phyloP scores from a whole-genome alignment of 768 basidiomycete genomes.

The Mycena rebaudengoi region DNA sequence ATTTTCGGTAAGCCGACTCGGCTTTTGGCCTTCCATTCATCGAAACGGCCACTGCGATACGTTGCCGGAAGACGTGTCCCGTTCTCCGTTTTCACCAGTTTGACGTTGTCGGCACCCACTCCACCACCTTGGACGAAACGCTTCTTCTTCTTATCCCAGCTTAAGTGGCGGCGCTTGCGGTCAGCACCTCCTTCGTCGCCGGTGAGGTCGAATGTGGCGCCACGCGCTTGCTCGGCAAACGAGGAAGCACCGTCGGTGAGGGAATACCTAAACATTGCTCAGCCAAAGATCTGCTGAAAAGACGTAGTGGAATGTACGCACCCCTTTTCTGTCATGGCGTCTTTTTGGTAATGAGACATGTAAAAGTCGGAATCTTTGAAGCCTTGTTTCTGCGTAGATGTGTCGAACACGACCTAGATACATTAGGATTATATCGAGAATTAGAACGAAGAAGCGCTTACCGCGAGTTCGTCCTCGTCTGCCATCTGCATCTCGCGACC shows the following conservation, averaged over 20 bases:
- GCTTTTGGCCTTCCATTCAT: constrained; percentile 91
- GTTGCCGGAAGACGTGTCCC: constrained; percentile 91
- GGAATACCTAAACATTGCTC: constrained; percentile 70
- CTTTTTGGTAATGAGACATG: constrained; percentile 92
- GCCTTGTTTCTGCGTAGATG: constrained; percentile 54
- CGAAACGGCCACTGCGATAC: constrained; percentile 92
- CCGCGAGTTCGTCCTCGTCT: constrained; percentile 79
- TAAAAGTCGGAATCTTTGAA: constrained; percentile 89
- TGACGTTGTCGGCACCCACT: constrained; percentile 89
- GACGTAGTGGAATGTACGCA: constrained; percentile 35
- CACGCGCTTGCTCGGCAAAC: constrained; percentile 84
- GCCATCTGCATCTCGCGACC: constrained; percentile 69
- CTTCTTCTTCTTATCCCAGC: constrained; percentile 97
- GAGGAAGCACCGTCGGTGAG: constrained; percentile 87
- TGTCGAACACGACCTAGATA: constrained; percentile 72
- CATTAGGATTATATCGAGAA: too few species aligned
- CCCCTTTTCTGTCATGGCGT: constrained; percentile 90
- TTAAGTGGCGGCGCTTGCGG: constrained; percentile 70
- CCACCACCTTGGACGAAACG: constrained; percentile 90
- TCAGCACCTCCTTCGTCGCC: constrained; percentile 76
- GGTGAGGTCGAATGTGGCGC: constrained; percentile 82
- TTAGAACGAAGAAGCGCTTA: constrained; percentile 48
- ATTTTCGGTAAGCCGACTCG: constrained; percentile 77
- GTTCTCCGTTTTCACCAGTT: constrained; percentile 92
- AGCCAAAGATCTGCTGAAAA: neutral